phyloP scores from a whole-genome alignment of 257 asterid genomes.

The Solanum chilense region DNA sequence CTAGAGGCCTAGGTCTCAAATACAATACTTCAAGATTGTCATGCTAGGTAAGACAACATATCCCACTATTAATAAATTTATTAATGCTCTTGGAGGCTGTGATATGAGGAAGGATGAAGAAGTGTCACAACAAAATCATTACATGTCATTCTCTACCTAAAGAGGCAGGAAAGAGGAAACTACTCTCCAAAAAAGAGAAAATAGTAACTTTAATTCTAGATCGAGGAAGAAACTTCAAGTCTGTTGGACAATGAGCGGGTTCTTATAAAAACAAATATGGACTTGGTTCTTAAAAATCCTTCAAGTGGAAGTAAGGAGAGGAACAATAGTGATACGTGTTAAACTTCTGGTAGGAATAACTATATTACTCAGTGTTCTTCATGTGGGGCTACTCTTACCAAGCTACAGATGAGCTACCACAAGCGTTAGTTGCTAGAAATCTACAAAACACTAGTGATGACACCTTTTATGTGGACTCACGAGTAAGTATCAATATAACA shows the following conservation, averaged over 20 bases:
- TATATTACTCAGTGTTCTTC: neutral
- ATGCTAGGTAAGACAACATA: too few species aligned
- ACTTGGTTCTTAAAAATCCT: neutral
- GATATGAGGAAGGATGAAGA: neutral
- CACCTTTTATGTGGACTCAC: neutral
- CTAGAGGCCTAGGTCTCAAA: too few species aligned
- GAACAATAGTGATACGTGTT: too few species aligned
- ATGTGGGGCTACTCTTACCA: neutral
- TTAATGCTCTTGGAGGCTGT: too few species aligned
- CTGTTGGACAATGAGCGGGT: neutral
- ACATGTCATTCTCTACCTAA: neutral
- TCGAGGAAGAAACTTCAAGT: neutral
- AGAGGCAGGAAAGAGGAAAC: neutral
- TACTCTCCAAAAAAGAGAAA: neutral
- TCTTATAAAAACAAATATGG: neutral
- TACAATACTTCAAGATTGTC: too few species aligned
- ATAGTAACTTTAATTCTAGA: neutral
- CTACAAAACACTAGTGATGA: neutral
- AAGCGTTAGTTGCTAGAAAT: neutral
- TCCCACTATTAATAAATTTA: too few species aligned
- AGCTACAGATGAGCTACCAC: neutral
- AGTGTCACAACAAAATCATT: neutral
- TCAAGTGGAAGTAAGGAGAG: neutral
- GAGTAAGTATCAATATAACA: neutral
- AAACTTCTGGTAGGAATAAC: neutral